Percentiles rank a stretch among this genome's conserved stretches.
Evolutionary conservation across 441 rosid species (phyloP).

Genomic region (Adansonia gregorii): DNA sequence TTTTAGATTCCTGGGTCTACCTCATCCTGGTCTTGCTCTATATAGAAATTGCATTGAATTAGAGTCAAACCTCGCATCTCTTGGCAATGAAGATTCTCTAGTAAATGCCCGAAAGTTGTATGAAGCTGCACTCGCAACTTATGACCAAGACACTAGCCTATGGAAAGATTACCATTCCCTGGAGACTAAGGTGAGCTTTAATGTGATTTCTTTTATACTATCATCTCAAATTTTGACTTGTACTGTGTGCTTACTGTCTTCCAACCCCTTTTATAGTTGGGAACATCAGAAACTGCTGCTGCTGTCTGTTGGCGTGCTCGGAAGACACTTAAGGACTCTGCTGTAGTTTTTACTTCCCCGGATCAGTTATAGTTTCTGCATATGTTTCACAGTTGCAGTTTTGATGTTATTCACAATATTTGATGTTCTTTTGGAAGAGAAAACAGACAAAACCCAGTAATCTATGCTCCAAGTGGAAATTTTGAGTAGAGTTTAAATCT

Average conservation of each 20-base stretch:
- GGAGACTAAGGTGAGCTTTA: conserved; percentile 62
- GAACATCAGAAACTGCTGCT: conserved; percentile 72
- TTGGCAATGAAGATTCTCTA: conserved; percentile 58
- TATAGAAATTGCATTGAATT: conserved; percentile 73
- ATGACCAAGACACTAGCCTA: conserved; percentile 58
- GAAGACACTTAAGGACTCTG: conserved; percentile 60
- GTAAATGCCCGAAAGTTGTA: conserved; percentile 65
- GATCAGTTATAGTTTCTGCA: conserved; percentile 28
- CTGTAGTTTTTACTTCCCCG: conserved; percentile 34
- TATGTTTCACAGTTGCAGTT: not conserved
- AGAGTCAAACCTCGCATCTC: conserved; percentile 65
- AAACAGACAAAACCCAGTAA: not conserved
- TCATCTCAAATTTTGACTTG: not conserved
- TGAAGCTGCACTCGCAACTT: conserved; percentile 73
- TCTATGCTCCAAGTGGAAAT: not conserved
- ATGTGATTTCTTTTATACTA: not conserved
- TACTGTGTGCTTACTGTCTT: not conserved
- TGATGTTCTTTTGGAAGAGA: not conserved
- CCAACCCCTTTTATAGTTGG: conserved; percentile 54
- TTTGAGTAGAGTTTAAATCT: not conserved
- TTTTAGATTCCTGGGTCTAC: conserved; percentile 76
- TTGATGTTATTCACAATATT: not conserved
- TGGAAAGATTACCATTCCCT: conserved; percentile 74
- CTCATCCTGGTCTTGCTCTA: conserved; percentile 65
- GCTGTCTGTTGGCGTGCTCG: conserved; percentile 79